A percentile compares a stretch with the other conserved stretches of the same genome.
These are phyloP conservation scores for Peronospora farinosa DNA, from an alignment of 352 stramenopile genomes.

Conservation along the genomic window DNA sequence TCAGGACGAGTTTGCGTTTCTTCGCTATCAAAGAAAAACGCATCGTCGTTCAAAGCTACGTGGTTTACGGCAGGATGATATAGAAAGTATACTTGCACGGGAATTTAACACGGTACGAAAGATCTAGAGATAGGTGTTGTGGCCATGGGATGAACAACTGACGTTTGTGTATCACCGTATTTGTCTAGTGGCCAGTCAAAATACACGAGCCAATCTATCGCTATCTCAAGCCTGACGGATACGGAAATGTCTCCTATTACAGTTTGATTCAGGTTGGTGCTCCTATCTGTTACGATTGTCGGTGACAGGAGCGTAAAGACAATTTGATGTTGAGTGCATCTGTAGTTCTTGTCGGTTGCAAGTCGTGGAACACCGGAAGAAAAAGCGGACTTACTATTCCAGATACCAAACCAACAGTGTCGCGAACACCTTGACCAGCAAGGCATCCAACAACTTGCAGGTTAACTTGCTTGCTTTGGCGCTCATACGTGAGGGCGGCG, in stretches of 20 bases:
- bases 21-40: constrained; percentile 42
- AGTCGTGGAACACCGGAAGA: constrained; percentile 41
- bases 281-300: not conserved
- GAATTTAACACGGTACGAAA: constrained; percentile 39
- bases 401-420: constrained; percentile 27
- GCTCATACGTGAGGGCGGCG: not conserved
- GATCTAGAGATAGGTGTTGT: not conserved
- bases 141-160: not conserved
- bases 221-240: constrained; percentile 46
- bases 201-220: constrained; percentile 40
- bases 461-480: constrained; percentile 13
- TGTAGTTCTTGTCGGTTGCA: constrained; percentile 37
- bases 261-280: constrained; percentile 49
- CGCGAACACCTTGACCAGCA: constrained; percentile 30
- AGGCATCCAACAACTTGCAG: constrained; percentile 43
- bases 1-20: constrained; percentile 65
- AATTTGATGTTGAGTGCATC: constrained; percentile 1
- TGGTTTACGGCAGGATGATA: constrained; percentile 43
- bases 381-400: constrained; percentile 50
- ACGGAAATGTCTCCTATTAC: constrained; percentile 58
- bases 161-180: constrained; percentile 1
- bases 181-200: constrained; percentile 37
- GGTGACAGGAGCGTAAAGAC: not conserved
- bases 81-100: constrained; percentile 46
- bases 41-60: constrained; percentile 39